Base-by-base conservation (phyloP, 2,329 filamentous ascomycete species). In the Escovopsis sp. region DNA sequence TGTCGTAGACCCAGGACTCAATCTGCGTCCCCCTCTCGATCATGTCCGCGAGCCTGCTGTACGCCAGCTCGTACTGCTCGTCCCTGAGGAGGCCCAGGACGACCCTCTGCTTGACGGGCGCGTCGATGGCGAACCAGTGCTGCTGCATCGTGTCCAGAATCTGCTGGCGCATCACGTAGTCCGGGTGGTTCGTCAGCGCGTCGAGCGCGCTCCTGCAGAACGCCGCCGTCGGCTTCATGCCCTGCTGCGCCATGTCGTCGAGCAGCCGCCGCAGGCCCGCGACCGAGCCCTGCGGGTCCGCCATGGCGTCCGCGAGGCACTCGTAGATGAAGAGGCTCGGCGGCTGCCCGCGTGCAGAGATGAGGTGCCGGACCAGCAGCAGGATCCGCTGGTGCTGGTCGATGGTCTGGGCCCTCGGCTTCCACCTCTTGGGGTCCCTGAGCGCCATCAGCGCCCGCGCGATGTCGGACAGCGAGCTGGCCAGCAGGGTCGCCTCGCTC, bases 181-280 rank as follows among this genome's bases (percentile, higher is more conserved):
- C 84, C 0, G 89, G 85, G 57, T 96, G 91, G 8, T 91, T 75
- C 0, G 84, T 76, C 23, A 95, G 68, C 5, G 75, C 80, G 68
- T 82, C 48, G 18, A 95, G 63, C 3, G 81, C 75, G 47, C 75
- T 75, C 58, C 88, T 80, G 53, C 85, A 89, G 2, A 83, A 70
- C 4, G 69, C 68, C 1, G 71, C 69, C 49, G 86, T 83, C 7
- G 77, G 69, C 36, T 73, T 63, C 37, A 95, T 66, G 0, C 67
- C 69, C 36, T 70, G 65, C 1, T 62, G 57, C 36, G 70, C 67
- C 78, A 95, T 84, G 53, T 94, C 85, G 19, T 73, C 63, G 23
- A 94, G 62, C n/a, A 94, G 64, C 18, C 62, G 64, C 32, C 55
- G 60, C 12, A 89, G 72, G 38, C 74, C 72, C 26, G 68, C 68